Percentiles rank a stretch among this genome's conserved stretches.
These are phyloP conservation scores for Drechslerella dactyloides DNA, from an alignment of 2,329 filamentous ascomycete species.

Conservation along the genomic window DNA sequence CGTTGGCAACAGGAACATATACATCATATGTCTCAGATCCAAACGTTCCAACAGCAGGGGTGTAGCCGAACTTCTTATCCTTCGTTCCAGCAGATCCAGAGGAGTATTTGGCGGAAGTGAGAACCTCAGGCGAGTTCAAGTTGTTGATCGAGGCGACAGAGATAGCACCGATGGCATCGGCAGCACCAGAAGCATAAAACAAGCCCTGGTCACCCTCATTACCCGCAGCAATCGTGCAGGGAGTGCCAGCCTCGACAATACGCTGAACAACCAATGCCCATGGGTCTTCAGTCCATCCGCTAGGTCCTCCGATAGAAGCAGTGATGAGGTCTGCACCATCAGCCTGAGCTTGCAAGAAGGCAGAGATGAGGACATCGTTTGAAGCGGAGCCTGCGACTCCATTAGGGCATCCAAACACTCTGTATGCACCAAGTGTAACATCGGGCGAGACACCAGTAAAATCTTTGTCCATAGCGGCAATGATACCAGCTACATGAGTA, in stretches of 20 bases:
- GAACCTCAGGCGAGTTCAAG: slow-evolving; percentile 55
- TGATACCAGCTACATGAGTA: slow-evolving; percentile 54
- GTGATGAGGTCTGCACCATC: slow-evolving; percentile 58
- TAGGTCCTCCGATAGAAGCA: slow-evolving; percentile 57
- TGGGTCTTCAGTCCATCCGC: slow-evolving; percentile 58
- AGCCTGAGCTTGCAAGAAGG: slow-evolving; percentile 56
- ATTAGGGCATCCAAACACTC: slow-evolving; percentile 55
- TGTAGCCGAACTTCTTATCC: slow-evolving; percentile 55
- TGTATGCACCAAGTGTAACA: slow-evolving; percentile 56
- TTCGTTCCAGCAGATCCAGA: slow-evolving; percentile 50
- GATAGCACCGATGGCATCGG: slow-evolving; percentile 60
- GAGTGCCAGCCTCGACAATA: slow-evolving; percentile 61
- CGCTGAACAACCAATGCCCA: slow-evolving; percentile 59
- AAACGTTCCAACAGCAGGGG: slow-evolving; percentile 53
- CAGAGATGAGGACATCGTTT: slow-evolving; percentile 56
- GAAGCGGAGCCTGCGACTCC: slow-evolving; percentile 46
- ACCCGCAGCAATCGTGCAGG: slow-evolving; percentile 63
- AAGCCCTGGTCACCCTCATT: slow-evolving; percentile 63
- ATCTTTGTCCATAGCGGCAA: slow-evolving; percentile 52
- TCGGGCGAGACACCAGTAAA: slow-evolving; percentile 56
- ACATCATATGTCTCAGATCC: slow-evolving; percentile 30
- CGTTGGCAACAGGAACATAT: slow-evolving; percentile 37
- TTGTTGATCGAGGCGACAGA: slow-evolving; percentile 60
- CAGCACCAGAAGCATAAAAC: slow-evolving; percentile 60
- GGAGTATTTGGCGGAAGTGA: slow-evolving; percentile 53